A percentile compares a stretch with the other conserved stretches of the same genome.
phyloP scores from a whole-genome alignment of 768 basidiomycete genomes.

The Termitomyces sp. region DNA sequence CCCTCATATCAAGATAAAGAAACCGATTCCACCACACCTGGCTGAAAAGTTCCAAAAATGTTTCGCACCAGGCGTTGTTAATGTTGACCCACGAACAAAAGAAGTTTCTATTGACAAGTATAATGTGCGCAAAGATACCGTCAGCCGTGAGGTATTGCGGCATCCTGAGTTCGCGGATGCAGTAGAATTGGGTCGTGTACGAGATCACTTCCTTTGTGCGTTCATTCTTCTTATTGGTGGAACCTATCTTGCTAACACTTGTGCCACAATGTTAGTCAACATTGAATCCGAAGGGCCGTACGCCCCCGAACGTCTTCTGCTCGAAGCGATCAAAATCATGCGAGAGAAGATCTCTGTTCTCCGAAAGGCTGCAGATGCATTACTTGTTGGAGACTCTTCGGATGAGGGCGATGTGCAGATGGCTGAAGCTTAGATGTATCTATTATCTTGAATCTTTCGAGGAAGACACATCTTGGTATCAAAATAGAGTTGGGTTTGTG shows the following conservation, averaged over 20 bases:
- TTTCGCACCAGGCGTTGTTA: slow-evolving; percentile 83
- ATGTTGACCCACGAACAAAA: slow-evolving; percentile 54
- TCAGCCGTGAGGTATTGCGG: slow-evolving; percentile 88
- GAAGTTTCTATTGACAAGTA: slow-evolving; percentile 58
- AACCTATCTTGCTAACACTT: background rate
- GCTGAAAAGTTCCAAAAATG: slow-evolving; percentile 82
- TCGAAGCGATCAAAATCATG: slow-evolving; percentile 80
- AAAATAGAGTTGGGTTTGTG: too few species aligned
- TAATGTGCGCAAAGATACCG: slow-evolving; percentile 77
- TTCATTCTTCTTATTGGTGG: background rate
- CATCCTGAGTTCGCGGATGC: slow-evolving; percentile 86
- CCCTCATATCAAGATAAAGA: slow-evolving; percentile 73
- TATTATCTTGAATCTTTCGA: too few species aligned
- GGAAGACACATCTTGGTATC: background rate
- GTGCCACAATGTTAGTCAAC: slow-evolving; percentile 52
- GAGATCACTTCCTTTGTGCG: slow-evolving; percentile 93
- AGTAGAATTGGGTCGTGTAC: slow-evolving; percentile 79
- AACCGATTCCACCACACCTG: slow-evolving; percentile 74
- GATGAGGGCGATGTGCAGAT: slow-evolving; percentile 51
- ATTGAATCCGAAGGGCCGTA: slow-evolving; percentile 92
- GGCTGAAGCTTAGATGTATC: slow-evolving; percentile 29
- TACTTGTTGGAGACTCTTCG: slow-evolving; percentile 39
- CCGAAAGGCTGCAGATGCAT: slow-evolving; percentile 52
- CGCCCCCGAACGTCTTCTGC: slow-evolving; percentile 75
- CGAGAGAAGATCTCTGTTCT: slow-evolving; percentile 69